Evolutionary conservation across 2,329 filamentous ascomycete species (phyloP).

Genomic region (Penicillium sp.): DNA sequence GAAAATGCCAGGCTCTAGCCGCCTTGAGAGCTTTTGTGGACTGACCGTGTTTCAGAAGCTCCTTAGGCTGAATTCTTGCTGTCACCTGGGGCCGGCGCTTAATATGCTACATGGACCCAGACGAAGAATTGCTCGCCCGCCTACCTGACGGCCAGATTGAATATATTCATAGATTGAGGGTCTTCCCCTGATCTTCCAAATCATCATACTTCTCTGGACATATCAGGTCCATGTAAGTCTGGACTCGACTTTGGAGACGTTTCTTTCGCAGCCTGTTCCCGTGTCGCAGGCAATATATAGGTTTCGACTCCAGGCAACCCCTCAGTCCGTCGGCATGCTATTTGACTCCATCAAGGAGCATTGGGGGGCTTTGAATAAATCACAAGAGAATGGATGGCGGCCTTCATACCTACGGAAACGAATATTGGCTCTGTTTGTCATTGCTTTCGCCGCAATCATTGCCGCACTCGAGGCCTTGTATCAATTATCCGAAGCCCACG

Average conservation of each 20-base stretch:
- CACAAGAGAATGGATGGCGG: constrained; percentile 5
- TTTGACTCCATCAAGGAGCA: not conserved
- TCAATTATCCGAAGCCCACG: constrained; percentile 3
- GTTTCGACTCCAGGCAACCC: too few relatives aligned
- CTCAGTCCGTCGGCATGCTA: too few relatives aligned
- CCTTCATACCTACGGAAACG: constrained; percentile 12
- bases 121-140: not conserved
- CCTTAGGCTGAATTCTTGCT: not conserved
- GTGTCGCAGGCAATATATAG: too few relatives aligned
- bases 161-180: not conserved
- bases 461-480: constrained; percentile 8
- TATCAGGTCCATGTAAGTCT: too few relatives aligned
- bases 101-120: not conserved
- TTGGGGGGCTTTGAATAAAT: not conserved
- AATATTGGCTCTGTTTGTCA: not conserved
- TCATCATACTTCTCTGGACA: not conserved
- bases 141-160: not conserved
- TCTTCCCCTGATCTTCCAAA: not conserved
- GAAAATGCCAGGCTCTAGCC: not conserved
- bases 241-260: too few relatives aligned
- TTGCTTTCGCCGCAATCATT: constrained; percentile 2
- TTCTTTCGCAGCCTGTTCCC: too few relatives aligned
- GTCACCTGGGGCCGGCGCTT: constrained; percentile 3
- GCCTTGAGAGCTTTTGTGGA: not conserved
- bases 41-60: not conserved